These are phyloP conservation scores for Phyllosticta citrichinensis DNA, from an alignment of 2,329 filamentous ascomycete species.

Conservation along the genomic window DNA sequence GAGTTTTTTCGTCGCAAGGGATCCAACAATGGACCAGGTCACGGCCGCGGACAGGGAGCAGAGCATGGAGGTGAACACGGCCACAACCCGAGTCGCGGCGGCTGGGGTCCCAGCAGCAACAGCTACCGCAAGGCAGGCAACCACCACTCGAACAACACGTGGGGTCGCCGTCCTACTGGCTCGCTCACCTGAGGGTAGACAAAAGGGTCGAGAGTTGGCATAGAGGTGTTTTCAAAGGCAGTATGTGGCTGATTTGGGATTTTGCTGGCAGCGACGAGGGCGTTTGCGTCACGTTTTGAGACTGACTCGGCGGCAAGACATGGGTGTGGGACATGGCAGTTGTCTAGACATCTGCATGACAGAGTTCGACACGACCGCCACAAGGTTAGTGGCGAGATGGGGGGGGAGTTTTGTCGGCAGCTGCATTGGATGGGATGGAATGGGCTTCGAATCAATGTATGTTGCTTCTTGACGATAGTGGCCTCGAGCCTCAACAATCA, in stretches of 20 bases:
- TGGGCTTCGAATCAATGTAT: neutral
- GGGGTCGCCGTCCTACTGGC: slow-evolving; percentile 4
- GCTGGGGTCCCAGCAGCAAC: slow-evolving; percentile 8
- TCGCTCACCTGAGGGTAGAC: neutral
- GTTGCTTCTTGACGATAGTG: neutral
- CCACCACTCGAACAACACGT: neutral
- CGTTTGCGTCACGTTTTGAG: slow-evolving; percentile 10
- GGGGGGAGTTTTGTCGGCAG: neutral
- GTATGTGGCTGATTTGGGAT: slow-evolving; percentile 3
- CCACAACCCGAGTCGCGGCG: neutral
- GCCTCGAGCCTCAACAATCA: neutral
- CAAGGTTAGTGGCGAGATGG: neutral
- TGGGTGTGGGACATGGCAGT: neutral
- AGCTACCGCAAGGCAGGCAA: slow-evolving; percentile 1
- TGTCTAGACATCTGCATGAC: neutral
- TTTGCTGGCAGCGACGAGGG: slow-evolving; percentile 6
- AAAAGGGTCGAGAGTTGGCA: neutral
- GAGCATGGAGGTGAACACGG: neutral
- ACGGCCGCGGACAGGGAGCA: neutral
- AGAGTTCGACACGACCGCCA: neutral
- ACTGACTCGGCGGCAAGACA: slow-evolving; percentile 3
- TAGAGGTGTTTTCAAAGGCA: neutral
- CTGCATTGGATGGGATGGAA: neutral
- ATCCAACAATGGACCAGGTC: neutral
- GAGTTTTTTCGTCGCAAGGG: slow-evolving; percentile 3